phyloP scores from a whole-genome alignment of 805 yeast genomes.

The Cyberlindnera mississippiensis region DNA sequence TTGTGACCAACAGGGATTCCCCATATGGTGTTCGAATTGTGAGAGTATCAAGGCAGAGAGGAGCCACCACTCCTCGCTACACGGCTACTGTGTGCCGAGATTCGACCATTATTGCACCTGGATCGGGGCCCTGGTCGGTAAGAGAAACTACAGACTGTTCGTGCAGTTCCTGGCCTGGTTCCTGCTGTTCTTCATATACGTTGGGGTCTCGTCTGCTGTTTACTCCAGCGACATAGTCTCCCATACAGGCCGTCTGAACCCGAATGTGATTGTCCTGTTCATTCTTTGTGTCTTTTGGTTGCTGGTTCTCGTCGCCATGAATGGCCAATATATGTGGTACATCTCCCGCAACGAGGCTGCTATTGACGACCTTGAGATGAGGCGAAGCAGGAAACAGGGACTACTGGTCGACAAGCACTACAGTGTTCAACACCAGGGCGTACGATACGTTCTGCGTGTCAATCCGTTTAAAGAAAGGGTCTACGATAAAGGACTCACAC shows the following conservation, averaged over 20 bases:
- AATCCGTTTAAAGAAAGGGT: constrained; percentile 17
- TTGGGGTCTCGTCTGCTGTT: constrained; percentile 36
- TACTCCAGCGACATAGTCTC: constrained; percentile 23
- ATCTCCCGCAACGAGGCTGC: constrained; percentile 50
- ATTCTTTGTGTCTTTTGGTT: constrained; percentile 43
- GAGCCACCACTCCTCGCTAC: constrained; percentile 61
- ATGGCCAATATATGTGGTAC: constrained; percentile 41
- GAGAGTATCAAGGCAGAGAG: constrained; percentile 61
- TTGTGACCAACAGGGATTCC: constrained; percentile 72
- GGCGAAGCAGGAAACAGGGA: constrained; percentile 27
- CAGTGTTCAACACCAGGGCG: constrained; percentile 30
- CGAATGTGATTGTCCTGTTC: constrained; percentile 47
- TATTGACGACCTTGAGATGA: constrained; percentile 49
- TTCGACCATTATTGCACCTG: constrained; percentile 86
- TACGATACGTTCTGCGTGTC: constrained; percentile 39
- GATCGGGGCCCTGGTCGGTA: constrained; percentile 72
- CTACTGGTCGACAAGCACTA: constrained; percentile 25
- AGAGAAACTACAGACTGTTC: constrained; percentile 58
- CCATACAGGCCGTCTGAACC: constrained; percentile 32
- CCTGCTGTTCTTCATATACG: constrained; percentile 34
- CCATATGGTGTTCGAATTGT: constrained; percentile 71
- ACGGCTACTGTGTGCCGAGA: constrained; percentile 56
- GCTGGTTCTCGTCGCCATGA: constrained; percentile 40
- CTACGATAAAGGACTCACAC: constrained; percentile 21
- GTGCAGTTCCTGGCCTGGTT: constrained; percentile 44